Evolutionary conservation across 179 eudicot genomes (phyloP), one percentile per base, ranked within the genome.

Genomic region (Silene noctiflora): DNA sequence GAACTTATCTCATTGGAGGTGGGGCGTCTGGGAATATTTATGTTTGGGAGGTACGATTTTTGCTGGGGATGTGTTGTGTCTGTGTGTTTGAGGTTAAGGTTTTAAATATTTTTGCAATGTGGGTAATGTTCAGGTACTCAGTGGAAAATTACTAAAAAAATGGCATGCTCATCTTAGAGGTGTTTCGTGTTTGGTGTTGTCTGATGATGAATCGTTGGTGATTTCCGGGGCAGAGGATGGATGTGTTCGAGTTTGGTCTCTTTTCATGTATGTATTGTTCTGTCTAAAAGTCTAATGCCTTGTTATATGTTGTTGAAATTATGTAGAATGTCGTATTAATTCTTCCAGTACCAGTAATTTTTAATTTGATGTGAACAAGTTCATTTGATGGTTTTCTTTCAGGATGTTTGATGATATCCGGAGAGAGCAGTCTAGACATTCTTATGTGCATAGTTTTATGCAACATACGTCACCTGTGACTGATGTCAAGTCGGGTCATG

Each of bases 151-250:
- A 82, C 93, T 90, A 9, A 90, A 80, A 85, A 94, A 85, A 80
- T 94, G 98, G 98, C 92, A 86, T 83, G 98, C 89, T 56, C 97
- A 92, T 81, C 84, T 85, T 72, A 91, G 94, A 86, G 88, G 89
- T 56, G 89, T 94, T 76, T 84, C 92, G 13, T 88, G 94, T 81
- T 83, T 94, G 81, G 83, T 79, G 69, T 82, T 89, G 73, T 86
- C 87, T 9, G 92, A 90, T n/a, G 94, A 92, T 77, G 92, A 92
- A 69, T 90, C 98, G 3, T 82, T 90, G 25, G 65, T 94, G 83
- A 85, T 94, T 46, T 92, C 97, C 33, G 98, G 98, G 73, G 81
- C 97, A 27, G 96, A 90, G 77, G 98, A 94, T 84, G 97, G 97
- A 78, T 80, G 85, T 76, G 87, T 94, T 83, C 81, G 89, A 72